Conservation (phyloP, 257 asterid genomes). For the Solanum pennellii region DNA sequence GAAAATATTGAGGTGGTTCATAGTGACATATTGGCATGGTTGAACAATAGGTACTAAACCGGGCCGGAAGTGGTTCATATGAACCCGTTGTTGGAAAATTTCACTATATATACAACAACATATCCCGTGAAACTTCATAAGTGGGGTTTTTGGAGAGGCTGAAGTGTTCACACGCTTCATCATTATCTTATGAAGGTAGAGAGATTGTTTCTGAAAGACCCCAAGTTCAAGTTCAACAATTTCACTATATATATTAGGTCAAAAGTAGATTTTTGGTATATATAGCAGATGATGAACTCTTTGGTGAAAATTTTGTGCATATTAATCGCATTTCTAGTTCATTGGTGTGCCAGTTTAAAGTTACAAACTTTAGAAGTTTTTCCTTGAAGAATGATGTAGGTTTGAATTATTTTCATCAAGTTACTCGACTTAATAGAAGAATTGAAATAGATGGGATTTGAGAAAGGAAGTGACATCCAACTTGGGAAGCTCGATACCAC, state of each 20-base stretch:
- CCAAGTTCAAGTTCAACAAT: neutral
- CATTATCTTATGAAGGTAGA: neutral
- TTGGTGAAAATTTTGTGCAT: neutral
- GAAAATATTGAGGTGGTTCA: constrained; percentile 66
- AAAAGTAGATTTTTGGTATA: neutral
- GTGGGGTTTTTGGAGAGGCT: neutral
- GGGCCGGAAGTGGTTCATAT: neutral
- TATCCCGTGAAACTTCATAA: neutral
- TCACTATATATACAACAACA: neutral
- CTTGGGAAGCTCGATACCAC: neutral
- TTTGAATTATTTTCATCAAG: neutral
- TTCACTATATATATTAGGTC: neutral
- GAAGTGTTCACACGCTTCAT: neutral
- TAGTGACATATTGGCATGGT: constrained; percentile 52
- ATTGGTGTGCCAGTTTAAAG: neutral
- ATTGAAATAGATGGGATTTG: neutral
- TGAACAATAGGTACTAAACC: constrained; percentile 20
- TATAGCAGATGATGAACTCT: neutral
- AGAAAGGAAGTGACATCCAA: neutral
- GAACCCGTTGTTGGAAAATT: neutral
- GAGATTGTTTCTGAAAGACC: neutral
- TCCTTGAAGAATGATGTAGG: neutral
- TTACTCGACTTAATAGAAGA: neutral
- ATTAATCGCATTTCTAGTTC: neutral
- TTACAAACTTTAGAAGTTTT: neutral